phyloP scores from a whole-genome alignment of 2,329 filamentous ascomycete genomes.

The Colletotrichum abscissum region DNA sequence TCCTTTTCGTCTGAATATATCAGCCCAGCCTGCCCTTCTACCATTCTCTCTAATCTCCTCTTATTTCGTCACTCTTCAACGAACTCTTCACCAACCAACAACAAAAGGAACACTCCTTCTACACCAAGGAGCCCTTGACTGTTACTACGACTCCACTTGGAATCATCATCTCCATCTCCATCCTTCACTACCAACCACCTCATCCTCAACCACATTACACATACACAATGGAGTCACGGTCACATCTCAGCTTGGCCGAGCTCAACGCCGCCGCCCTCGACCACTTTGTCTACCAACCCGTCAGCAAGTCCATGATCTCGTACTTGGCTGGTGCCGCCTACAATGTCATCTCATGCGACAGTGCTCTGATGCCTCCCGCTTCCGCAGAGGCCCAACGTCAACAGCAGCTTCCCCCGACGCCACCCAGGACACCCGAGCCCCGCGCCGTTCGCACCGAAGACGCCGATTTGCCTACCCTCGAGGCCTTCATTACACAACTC shows the following conservation, averaged over 20 bases:
- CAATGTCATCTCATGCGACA: slow-evolving; percentile 85
- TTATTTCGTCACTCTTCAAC: slow-evolving; percentile 28
- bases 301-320: slow-evolving; percentile 80
- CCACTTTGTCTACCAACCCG: slow-evolving; percentile 82
- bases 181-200: slow-evolving; percentile 17
- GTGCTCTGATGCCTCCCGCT: slow-evolving; percentile 61
- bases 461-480: slow-evolving; percentile 78
- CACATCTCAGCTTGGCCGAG: slow-evolving; percentile 60
- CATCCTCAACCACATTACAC: slow-evolving; percentile 40
- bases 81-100: slow-evolving; percentile 31
- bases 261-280: slow-evolving; percentile 82
- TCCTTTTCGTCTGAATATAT: slow-evolving; percentile 36
- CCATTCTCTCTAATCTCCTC: background rate
- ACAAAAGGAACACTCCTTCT: slow-evolving; percentile 38
- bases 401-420: slow-evolving; percentile 57
- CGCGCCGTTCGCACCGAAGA: slow-evolving; percentile 58
- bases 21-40: slow-evolving; percentile 29
- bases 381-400: slow-evolving; percentile 49
- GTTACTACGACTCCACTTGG: slow-evolving; percentile 1
- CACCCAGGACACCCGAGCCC: slow-evolving; percentile 60
- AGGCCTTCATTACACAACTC: slow-evolving; percentile 91
- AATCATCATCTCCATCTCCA: slow-evolving; percentile 38
- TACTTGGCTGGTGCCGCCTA: slow-evolving; percentile 80
- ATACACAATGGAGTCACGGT: slow-evolving; percentile 59
- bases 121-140: slow-evolving; percentile 44